Evolutionary conservation across 2,329 filamentous ascomycete species (phyloP).

Genomic region (Xylogone sp.): DNA sequence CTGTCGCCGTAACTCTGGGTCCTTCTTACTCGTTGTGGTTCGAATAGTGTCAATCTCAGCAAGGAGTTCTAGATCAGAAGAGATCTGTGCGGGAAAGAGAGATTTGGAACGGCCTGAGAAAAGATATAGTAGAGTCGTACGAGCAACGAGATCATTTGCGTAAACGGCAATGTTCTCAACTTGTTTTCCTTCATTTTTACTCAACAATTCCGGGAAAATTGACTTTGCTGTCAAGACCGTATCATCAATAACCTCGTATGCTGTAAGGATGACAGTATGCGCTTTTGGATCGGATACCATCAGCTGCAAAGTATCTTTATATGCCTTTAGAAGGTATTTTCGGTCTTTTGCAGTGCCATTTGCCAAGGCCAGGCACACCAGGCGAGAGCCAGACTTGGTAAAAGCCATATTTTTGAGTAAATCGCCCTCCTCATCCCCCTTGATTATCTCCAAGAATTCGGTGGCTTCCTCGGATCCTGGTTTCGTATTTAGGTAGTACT

Average conservation of each 20-base stretch:
- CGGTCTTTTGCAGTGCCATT: constrained; percentile 89
- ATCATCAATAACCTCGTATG: constrained; percentile 90
- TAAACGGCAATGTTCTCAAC: constrained; percentile 61
- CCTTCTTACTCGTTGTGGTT: constrained; percentile 87
- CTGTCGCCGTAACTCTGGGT: constrained; percentile 67
- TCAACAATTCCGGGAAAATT: constrained; percentile 82
- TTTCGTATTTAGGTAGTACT: constrained; percentile 83
- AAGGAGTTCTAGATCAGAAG: constrained; percentile 66
- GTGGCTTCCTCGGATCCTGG: constrained; percentile 75
- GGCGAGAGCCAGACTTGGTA: constrained; percentile 79
- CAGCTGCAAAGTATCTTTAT: constrained; percentile 82
- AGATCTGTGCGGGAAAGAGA: constrained; percentile 58
- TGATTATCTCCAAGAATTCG: constrained; percentile 86
- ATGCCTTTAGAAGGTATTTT: constrained; percentile 81
- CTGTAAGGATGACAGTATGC: constrained; percentile 77
- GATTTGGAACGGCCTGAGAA: constrained; percentile 65
- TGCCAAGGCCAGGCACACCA: constrained; percentile 79
- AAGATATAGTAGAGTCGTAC: constrained; percentile 72
- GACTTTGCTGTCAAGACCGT: constrained; percentile 84
- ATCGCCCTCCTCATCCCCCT: constrained; percentile 87
- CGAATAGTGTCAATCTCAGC: constrained; percentile 76
- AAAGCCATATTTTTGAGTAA: constrained; percentile 94
- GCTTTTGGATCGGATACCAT: constrained; percentile 79
- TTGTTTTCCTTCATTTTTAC: constrained; percentile 61
- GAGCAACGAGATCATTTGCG: constrained; percentile 62